These are phyloP conservation scores for Penicillium longicatenatum DNA, from an alignment of 495 filamentous ascomycete genomes.

Conservation along the genomic window DNA sequence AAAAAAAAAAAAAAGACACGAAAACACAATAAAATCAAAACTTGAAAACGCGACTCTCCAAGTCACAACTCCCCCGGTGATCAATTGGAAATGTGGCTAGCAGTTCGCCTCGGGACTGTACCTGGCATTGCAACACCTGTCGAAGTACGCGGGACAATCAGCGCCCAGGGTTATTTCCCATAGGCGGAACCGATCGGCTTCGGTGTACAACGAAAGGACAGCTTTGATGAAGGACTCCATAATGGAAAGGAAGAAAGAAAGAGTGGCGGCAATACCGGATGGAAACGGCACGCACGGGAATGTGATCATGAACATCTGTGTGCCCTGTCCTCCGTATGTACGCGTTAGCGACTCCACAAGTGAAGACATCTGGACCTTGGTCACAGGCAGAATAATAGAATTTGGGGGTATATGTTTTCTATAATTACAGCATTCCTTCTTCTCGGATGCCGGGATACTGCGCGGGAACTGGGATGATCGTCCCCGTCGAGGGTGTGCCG, in stretches of 20 bases:
- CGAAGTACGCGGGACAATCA: background rate
- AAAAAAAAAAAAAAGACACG: background rate
- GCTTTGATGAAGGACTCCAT: conserved; percentile 7
- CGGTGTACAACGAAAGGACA: conserved; percentile 1
- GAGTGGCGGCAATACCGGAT: conserved; percentile 27
- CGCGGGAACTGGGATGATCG: conserved; percentile 11
- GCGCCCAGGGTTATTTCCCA: conserved; percentile 6
- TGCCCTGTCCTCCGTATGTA: too few relatives aligned
- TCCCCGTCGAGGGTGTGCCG: conserved; percentile 1
- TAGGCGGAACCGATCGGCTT: conserved; percentile 18
- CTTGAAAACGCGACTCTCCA: background rate
- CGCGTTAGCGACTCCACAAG: conserved; percentile 24
- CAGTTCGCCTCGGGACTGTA: conserved; percentile 18
- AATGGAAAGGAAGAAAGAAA: conserved; percentile 1
- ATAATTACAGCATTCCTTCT: background rate
- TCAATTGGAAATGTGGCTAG: conserved; percentile 23
- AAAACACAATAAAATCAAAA: background rate
- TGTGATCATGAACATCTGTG: conserved; percentile 16
- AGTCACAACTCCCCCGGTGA: conserved; percentile 2
- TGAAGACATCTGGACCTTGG: background rate
- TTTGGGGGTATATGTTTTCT: background rate
- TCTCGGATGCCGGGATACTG: conserved; percentile 6
- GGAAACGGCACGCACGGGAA: conserved; percentile 20
- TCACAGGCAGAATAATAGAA: conserved; percentile 18
- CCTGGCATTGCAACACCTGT: conserved; percentile 22